These are phyloP conservation scores for Corchorus olitorius DNA, from an alignment of 345 rosid species.

Conservation along the genomic window DNA sequence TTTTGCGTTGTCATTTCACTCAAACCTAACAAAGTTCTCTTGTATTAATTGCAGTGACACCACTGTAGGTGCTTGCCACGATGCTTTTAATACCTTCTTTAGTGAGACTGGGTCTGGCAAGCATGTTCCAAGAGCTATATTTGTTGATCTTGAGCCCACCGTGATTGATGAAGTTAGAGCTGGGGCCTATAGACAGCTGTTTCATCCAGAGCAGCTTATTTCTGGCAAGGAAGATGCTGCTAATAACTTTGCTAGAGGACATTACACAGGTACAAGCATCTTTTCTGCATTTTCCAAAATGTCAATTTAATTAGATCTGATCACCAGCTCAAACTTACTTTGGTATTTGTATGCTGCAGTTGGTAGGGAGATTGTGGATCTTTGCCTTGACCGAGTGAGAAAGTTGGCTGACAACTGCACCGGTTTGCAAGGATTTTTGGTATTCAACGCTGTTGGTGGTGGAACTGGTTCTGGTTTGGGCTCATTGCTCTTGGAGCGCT, in stretches of 20 bases:
- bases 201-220: slow-evolving; percentile 93
- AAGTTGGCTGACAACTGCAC: slow-evolving; percentile 87
- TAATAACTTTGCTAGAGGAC: slow-evolving; percentile 92
- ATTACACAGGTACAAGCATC: slow-evolving; percentile 63
- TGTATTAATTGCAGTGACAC: slow-evolving; percentile 55
- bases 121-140: slow-evolving; percentile 88
- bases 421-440: slow-evolving; percentile 86
- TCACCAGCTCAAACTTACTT: background rate
- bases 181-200: slow-evolving; percentile 77
- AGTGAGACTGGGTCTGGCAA: slow-evolving; percentile 91
- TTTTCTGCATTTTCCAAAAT: slow-evolving; percentile 2
- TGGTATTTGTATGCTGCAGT: slow-evolving; percentile 45
- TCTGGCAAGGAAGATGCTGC: slow-evolving; percentile 95
- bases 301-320: background rate
- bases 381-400: slow-evolving; percentile 77
- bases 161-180: slow-evolving; percentile 84
- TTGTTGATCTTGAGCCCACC: slow-evolving; percentile 82
- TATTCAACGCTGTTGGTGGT: slow-evolving; percentile 76
- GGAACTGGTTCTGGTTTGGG: slow-evolving; percentile 91
- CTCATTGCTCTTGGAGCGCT: slow-evolving; percentile 74
- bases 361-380: slow-evolving; percentile 85
- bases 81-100: slow-evolving; percentile 91
- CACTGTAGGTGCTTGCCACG: slow-evolving; percentile 53
- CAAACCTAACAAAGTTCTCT: background rate
- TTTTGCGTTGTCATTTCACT: background rate